Evolutionary conservation across 75 land plant species (phyloP), one percentile per base, ranked within the genome.

Genomic region (Pinus albicaulis): DNA sequence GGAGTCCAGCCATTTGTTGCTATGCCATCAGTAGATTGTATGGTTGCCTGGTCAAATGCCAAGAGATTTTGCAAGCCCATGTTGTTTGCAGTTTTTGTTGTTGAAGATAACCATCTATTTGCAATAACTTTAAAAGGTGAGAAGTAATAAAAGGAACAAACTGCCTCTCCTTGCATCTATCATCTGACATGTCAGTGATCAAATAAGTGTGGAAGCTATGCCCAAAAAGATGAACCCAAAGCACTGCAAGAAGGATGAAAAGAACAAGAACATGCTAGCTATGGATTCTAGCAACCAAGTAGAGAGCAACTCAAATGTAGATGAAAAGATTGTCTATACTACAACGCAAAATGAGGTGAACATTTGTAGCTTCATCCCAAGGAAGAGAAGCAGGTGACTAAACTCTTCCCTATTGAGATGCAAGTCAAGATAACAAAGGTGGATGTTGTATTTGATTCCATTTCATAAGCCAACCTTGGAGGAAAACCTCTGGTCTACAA

Each of bases 1-100:
- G 90, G 92, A 56, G 92, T 80, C 26, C 97, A 85, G 31, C 94
- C 94, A 76, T 89, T 86, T 55, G 87, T 78, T 19, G 97, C 94
- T 57, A 94, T 95, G 70, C 79, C 81, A 55, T 94, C 93, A 12
- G 93, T 94, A 75, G 75, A 57, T 52, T 86, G 89, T 78, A 91
- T 91, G 75, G 94, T 91, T 52, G 79, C 84, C 73, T 88, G 88
- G 22, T 94, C 94, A 77, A 92, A 94, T 70, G 82, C 87, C 64
- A 88, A 74, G 14, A 90, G 81, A 81, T 92, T 92, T 71, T 94
- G 83, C 80, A 87, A 82, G 75, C 86, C 85, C 55, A 83, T 63
- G 71, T 65, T 78, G 16, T 53, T 7, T 63, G 1, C 19, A 63
- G 1, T 86, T 73, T 72, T 80, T 69, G 73, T 57, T 34, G 58